phyloP scores from a whole-genome alignment of 768 basidiomycete genomes.

The Tremella mesenterica region DNA sequence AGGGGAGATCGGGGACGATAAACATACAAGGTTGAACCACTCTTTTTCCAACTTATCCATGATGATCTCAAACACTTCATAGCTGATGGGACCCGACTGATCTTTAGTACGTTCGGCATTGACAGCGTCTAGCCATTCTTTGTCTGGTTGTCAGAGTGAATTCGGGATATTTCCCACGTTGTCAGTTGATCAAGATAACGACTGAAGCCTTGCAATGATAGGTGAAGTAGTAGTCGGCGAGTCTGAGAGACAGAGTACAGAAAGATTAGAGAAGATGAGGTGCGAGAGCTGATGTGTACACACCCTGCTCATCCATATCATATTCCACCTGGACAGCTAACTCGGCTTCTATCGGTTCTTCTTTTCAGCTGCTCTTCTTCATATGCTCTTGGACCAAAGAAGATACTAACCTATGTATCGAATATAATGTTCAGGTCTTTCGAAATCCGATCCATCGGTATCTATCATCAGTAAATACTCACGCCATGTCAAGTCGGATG shows the following conservation, averaged over 20 bases:
- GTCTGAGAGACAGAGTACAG: too few relatives aligned
- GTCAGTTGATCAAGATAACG: too few relatives aligned
- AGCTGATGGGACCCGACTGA: conserved; percentile 60
- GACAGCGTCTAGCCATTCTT: conserved; percentile 83
- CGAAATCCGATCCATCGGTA: conserved; percentile 51
- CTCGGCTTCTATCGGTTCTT: conserved; percentile 87
- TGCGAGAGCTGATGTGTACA: too few relatives aligned
- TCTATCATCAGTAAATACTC: conserved; percentile 13
- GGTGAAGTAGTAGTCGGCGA: too few relatives aligned
- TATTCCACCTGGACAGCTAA: conserved; percentile 91
- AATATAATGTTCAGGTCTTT: conserved; percentile 75
- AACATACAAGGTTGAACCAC: conserved; percentile 83
- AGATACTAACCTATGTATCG: conserved; percentile 67
- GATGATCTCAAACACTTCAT: conserved; percentile 86
- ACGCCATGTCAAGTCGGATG: neutral
- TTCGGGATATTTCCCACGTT: neutral
- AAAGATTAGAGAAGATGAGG: too few relatives aligned
- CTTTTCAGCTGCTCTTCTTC: conserved; percentile 4
- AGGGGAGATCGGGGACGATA: too few relatives aligned
- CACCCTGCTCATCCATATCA: conserved; percentile 99
- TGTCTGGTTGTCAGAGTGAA: conserved; percentile 54
- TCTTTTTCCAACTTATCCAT: conserved; percentile 99
- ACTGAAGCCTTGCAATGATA: too few relatives aligned
- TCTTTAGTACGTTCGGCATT: conserved; percentile 70
- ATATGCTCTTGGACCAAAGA: neutral